Evolutionary conservation across 306 rosid species (phyloP), one percentile per base, ranked within the genome.

Genomic region (Abrus pulchellus): DNA sequence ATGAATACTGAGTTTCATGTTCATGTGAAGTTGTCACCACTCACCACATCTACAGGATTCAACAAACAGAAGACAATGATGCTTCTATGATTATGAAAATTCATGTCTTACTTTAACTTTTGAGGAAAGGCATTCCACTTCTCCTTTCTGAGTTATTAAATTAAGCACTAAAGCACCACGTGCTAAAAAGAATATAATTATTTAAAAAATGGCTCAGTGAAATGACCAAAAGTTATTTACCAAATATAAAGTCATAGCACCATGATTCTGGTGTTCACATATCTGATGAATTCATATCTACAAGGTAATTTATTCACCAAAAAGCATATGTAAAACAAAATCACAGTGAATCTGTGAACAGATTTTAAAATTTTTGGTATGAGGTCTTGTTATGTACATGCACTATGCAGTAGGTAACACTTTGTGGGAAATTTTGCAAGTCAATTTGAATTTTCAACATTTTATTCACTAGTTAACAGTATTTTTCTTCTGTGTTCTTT

Each of bases 41-140:
- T 55, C 27, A 54, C 10, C 47, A 40, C 30, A 20, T 60, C 12
- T 43, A 34, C 71, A 34, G 13, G 5, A 11, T 20, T 62, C 30
- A 14, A 41, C 61, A 43, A 36, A 40, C 20, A 61, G 43, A 27
- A 65, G 29, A 41, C 54, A 44, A 71, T 72, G 33, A 48, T 79
- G 53, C 13, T 41, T 60, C 3, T 41, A 41, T 62, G 30, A 28
- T 20, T 34, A 41, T 32, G 27, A 67, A 33, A 68, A 6, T 4
- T 29, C 63, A 13, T 78, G 72, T 83, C 77, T 78, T 47, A 65
- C 76, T 83, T 47, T 68, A 43, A 34, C 64, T 74, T 56, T 74
- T 52, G 11, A 66, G 32, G 29, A 48, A 65, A 73, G 55, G 34
- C 14, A 78, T 20, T 8, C 40, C 76, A 78, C 72, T 78, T 77